Conservation (phyloP, 1,139 yeast species). For the Debaryomycetaceae sp. region DNA sequence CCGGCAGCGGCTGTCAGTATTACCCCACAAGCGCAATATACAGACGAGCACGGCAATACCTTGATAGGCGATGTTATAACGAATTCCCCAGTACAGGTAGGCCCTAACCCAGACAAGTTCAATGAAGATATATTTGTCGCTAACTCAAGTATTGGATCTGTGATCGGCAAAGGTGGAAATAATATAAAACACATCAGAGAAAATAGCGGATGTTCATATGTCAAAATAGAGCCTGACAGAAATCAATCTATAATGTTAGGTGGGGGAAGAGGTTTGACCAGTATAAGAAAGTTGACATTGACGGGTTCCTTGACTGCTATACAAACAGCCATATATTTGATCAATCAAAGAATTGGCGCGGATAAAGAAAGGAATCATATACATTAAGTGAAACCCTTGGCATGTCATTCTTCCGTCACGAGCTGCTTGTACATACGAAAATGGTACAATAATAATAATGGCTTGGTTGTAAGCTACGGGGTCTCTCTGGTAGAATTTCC, state of each 20-base stretch:
- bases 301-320: slow-evolving; percentile 69
- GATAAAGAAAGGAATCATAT: slow-evolving; percentile 49
- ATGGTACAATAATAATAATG: neutral
- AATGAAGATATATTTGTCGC: slow-evolving; percentile 75
- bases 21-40: slow-evolving; percentile 35
- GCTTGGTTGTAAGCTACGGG: too few relatives aligned
- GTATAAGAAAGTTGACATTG: slow-evolving; percentile 64
- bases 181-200: slow-evolving; percentile 78
- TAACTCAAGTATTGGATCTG: slow-evolving; percentile 74
- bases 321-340: slow-evolving; percentile 73
- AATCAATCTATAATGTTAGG: slow-evolving; percentile 47
- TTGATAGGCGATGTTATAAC: slow-evolving; percentile 45
- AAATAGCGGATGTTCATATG: slow-evolving; percentile 68
- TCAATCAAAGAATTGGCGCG: slow-evolving; percentile 69
- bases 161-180: slow-evolving; percentile 85
- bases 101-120: slow-evolving; percentile 41
- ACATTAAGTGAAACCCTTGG: neutral
- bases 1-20: slow-evolving; percentile 14
- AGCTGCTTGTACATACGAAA: neutral
- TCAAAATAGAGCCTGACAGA: slow-evolving; percentile 58
- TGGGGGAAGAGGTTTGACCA: slow-evolving; percentile 55
- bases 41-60: slow-evolving; percentile 47
- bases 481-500: neutral
- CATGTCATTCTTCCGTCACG: neutral
- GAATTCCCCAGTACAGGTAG: slow-evolving; percentile 35